phyloP scores from a whole-genome alignment of 2,329 filamentous ascomycete species.

The Trichoderma sp. region DNA sequence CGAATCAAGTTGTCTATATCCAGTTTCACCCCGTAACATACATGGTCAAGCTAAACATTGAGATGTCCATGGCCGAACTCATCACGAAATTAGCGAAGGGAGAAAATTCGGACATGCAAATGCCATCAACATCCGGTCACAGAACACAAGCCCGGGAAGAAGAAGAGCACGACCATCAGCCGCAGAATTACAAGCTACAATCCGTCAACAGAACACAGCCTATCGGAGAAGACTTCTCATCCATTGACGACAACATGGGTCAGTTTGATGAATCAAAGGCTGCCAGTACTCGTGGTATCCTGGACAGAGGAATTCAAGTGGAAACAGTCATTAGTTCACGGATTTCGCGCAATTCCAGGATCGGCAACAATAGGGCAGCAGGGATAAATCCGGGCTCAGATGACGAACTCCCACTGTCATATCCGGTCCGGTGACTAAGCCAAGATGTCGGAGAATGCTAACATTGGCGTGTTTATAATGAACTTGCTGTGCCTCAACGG shows the following conservation, averaged over 20 bases:
- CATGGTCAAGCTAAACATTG: slow-evolving; percentile 55
- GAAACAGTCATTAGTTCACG: neutral
- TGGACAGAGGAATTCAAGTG: neutral
- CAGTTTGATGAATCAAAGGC: neutral
- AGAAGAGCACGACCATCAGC: neutral
- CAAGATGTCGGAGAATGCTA: neutral
- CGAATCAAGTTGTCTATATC: slow-evolving; percentile 42
- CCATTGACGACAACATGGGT: slow-evolving; percentile 6
- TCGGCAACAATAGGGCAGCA: neutral
- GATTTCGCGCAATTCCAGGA: slow-evolving; percentile 1
- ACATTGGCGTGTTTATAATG: neutral
- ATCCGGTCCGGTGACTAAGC: slow-evolving; percentile 5
- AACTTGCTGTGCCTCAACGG: neutral
- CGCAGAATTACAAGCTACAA: slow-evolving; percentile 2
- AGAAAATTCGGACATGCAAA: neutral
- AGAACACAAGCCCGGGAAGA: neutral
- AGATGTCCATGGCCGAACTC: slow-evolving; percentile 54
- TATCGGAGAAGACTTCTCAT: neutral
- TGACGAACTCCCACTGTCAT: slow-evolving; percentile 6
- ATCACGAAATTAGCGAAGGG: slow-evolving; percentile 43
- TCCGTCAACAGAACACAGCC: neutral
- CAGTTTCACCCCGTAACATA: slow-evolving; percentile 55
- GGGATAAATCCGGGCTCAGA: neutral
- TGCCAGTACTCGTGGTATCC: neutral
- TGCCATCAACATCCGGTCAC: neutral